These are phyloP conservation scores for Sporisorium graminicola DNA, from an alignment of 1,284 basidiomycete species.

Conservation along the genomic window DNA sequence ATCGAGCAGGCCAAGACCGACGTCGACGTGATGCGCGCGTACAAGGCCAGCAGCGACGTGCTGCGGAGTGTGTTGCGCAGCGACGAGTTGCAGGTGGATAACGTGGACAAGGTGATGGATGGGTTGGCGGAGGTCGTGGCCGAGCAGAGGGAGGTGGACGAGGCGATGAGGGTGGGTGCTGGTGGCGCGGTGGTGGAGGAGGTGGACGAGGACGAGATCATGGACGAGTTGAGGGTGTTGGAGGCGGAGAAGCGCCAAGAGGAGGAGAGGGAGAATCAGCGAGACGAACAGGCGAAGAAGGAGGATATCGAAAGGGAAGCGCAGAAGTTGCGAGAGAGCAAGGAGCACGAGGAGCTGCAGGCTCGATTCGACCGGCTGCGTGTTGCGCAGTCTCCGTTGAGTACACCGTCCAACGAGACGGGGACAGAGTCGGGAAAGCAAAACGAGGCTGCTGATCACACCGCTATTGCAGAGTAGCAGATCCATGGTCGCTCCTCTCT, in stretches of 20 bases:
- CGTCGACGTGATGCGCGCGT: conserved; percentile 88
- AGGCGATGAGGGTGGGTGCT: not conserved
- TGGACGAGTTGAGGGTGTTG: conserved; percentile 19
- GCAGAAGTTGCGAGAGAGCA: conserved; percentile 9
- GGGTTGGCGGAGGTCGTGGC: conserved; percentile 14
- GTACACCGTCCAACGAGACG: not conserved
- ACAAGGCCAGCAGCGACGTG: conserved; percentile 83
- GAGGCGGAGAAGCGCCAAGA: conserved; percentile 20
- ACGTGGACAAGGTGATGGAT: conserved; percentile 5
- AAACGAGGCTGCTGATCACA: not conserved
- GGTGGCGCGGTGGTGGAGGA: conserved; percentile 1
- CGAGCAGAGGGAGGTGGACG: conserved; percentile 10
- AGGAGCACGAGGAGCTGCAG: conserved; percentile 15
- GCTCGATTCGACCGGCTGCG: conserved; percentile 18
- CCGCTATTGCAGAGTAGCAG: conserved; percentile 4
- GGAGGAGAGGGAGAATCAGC: conserved; percentile 12
- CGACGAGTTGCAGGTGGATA: conserved; percentile 75
- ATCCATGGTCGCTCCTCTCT: too few relatives aligned
- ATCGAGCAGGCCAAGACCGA: conserved; percentile 90
- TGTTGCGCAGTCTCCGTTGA: not conserved
- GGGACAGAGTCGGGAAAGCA: not conserved
- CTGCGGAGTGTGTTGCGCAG: conserved; percentile 81
- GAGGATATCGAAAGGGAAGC: conserved; percentile 9
- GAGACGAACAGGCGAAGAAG: conserved; percentile 3
- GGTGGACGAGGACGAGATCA: conserved; percentile 31